A percentile compares a stretch with the other conserved stretches of the same genome.
Evolutionary conservation across 2,329 filamentous ascomycete species (phyloP).

Genomic region (Apiospora arundinis): DNA sequence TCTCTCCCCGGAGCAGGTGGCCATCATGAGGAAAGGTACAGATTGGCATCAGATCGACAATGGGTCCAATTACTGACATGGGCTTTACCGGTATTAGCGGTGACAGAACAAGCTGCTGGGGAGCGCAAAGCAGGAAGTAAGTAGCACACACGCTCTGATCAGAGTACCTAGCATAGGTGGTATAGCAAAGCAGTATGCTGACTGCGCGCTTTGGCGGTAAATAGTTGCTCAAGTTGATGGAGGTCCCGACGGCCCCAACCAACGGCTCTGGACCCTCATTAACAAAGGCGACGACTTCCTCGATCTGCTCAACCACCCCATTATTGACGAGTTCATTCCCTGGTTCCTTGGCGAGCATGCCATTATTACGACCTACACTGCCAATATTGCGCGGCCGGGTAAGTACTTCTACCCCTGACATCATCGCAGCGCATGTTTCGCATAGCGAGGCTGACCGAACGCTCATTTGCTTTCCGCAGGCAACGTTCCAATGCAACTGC

Average conservation of each 20-base stretch:
- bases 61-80: neutral
- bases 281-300: constrained; percentile 26
- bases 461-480: neutral
- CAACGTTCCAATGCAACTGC: constrained; percentile 36
- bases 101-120: constrained; percentile 9
- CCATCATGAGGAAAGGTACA: neutral
- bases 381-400: constrained; percentile 39
- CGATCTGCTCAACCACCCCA: constrained; percentile 37
- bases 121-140: neutral
- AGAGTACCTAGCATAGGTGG: too few species aligned
- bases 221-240: constrained; percentile 10
- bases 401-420: neutral
- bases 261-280: constrained; percentile 22
- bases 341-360: constrained; percentile 38
- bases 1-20: neutral
- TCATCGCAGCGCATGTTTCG: neutral
- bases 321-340: constrained; percentile 37
- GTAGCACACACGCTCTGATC: too few species aligned
- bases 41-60: neutral
- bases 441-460: neutral
- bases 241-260: constrained; percentile 6
- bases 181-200: too few species aligned
- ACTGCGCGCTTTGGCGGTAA: neutral
- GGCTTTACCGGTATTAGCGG: neutral
- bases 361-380: constrained; percentile 37